These are phyloP conservation scores for Limonium bicolor DNA, from an alignment of 148 eudicot species.

Conservation along the genomic window DNA sequence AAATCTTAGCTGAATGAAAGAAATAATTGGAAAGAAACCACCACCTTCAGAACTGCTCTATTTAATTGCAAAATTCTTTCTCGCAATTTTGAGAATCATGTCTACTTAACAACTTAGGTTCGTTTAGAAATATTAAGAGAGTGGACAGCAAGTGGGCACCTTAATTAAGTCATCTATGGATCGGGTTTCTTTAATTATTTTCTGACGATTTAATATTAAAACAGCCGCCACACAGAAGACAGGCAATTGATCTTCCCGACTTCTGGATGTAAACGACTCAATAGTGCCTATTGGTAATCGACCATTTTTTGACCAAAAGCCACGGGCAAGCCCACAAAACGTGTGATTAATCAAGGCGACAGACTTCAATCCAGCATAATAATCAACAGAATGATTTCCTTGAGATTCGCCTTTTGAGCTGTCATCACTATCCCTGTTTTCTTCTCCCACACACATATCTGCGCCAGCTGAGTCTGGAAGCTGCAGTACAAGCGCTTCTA, in stretches of 20 bases:
- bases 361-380: slow-evolving; percentile 38
- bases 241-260: slow-evolving; percentile 71
- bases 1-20: too few relatives aligned
- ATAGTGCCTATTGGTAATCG: slow-evolving; percentile 22
- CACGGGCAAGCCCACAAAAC: slow-evolving; percentile 80
- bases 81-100: too few relatives aligned
- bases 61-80: too few relatives aligned
- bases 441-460: slow-evolving; percentile 37
- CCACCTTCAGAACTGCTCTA: too few relatives aligned
- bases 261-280: slow-evolving; percentile 31
- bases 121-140: too few relatives aligned
- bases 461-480: slow-evolving; percentile 35
- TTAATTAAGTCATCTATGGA: slow-evolving; percentile 95
- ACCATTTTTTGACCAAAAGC: slow-evolving; percentile 74
- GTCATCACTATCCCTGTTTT: slow-evolving; percentile 24
- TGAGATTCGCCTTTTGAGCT: slow-evolving; percentile 29
- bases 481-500: slow-evolving; percentile 56
- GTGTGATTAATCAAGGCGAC: slow-evolving; percentile 31
- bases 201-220: slow-evolving; percentile 69
- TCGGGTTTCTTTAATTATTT: slow-evolving; percentile 64
- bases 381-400: slow-evolving; percentile 30
- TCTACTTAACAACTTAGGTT: too few relatives aligned
- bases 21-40: too few relatives aligned
- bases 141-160: too few relatives aligned
- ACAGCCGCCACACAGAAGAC: slow-evolving; percentile 91